A percentile compares a stretch with the other conserved stretches of the same genome.
These are phyloP conservation scores for Fonsecaea multimorphosa DNA, from an alignment of 2,329 filamentous ascomycete species.

Conservation along the genomic window DNA sequence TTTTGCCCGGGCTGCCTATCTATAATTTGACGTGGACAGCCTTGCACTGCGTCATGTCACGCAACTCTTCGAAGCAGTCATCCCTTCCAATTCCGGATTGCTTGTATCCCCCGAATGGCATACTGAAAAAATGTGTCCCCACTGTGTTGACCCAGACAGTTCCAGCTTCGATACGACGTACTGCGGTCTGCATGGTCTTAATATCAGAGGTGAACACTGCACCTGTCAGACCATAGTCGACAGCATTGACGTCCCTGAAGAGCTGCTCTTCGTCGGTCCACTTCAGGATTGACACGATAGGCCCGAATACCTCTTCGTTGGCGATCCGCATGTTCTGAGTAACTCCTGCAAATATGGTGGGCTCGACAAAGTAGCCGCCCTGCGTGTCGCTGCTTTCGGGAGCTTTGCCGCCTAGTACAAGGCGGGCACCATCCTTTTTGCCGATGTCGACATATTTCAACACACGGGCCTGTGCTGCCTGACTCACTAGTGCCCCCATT, in stretches of 20 bases:
- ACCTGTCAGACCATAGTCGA: constrained; percentile 24
- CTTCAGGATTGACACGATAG: constrained; percentile 25
- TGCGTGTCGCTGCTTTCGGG: constrained; percentile 14
- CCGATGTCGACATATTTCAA: constrained; percentile 30
- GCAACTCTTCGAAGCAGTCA: constrained; percentile 28
- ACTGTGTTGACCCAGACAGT: constrained; percentile 30
- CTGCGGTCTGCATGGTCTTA: constrained; percentile 15
- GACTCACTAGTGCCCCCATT: constrained; percentile 25
- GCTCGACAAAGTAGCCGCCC: constrained; percentile 31
- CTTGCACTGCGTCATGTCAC: constrained; percentile 23
- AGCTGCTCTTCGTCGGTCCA: constrained; percentile 24
- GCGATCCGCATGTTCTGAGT: constrained; percentile 31
- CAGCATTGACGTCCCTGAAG: constrained; percentile 22
- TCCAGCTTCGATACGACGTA: constrained; percentile 19
- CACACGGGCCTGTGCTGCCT: constrained; percentile 26
- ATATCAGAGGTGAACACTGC: constrained; percentile 23
- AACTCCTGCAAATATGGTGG: constrained; percentile 32
- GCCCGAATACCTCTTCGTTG: constrained; percentile 35
- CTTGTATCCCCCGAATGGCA: constrained; percentile 34
- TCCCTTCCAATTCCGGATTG: constrained; percentile 32
- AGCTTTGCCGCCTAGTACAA: constrained; percentile 17
- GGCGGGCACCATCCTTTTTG: constrained; percentile 26
- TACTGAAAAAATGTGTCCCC: constrained; percentile 25
- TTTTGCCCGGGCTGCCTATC: neutral
- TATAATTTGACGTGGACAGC: constrained; percentile 27